Base-by-base conservation (phyloP, 192 early-diverging fungal genomes). In the Backusella tuberculispora region DNA sequence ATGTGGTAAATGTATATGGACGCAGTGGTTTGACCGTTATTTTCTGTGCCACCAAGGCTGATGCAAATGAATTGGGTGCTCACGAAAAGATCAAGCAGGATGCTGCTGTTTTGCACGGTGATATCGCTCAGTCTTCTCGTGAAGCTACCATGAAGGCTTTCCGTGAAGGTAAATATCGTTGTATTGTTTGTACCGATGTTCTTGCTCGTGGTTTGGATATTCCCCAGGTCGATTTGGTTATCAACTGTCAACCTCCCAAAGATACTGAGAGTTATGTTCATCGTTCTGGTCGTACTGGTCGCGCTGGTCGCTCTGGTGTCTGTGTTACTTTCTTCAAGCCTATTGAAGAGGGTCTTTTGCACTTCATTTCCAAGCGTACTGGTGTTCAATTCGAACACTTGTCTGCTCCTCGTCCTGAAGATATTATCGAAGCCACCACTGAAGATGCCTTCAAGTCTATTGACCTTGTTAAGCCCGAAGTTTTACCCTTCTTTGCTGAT, bases 191-290 rank as follows among this genome's bases (percentile, higher is more conserved):
- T 78, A 98, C 97, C 4, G 97, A 98, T 81, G 97, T 98, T 24
- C 89, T 93, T 44, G 96, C 96, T 37, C 95, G 97, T 83, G 97
- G 97, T 76, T 87, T 98, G 72, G 96, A 98, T 87, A 97, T 99
- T 76, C 95, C 95, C 47, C 93, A 96, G 85, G 95, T 98, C 63
- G 97, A 98, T 87, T 84, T 99, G 44, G 97, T 99, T 21, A 95
- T 99, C 86, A 98, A 99, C 85, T 92, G 91, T 76, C 95, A 98
- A 75, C 96, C 96, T 53, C 96, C 96, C 71, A 88, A 89, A 80
- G 96, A 99, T 80, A 87, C 96, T 21, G 96, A 99, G 78, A 90
- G 92, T 24, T 99, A 98, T 79, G 95, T 99, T 56, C 97, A 99
- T 85, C 92, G 97, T 67, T 94, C 93, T 50, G 97, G 97, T 19